Conservation (phyloP, 164 flowering plant species). For the Vitis rupestris region DNA sequence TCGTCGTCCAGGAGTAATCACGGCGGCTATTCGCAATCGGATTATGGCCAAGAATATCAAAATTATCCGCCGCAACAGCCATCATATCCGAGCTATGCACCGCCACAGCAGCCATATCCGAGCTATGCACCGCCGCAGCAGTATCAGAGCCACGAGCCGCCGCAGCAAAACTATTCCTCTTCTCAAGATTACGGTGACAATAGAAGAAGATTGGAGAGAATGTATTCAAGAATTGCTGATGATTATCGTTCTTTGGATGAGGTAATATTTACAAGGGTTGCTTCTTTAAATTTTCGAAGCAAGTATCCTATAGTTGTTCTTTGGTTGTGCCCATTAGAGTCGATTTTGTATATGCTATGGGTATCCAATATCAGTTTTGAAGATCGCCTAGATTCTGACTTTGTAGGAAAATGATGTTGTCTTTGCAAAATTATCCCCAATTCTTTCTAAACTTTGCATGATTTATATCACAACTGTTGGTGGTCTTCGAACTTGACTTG, state of each 20-base stretch:
- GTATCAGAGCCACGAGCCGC: conserved; percentile 12
- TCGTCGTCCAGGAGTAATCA: conserved; percentile 20
- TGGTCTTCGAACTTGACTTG: too few relatives aligned
- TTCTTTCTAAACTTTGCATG: too few relatives aligned
- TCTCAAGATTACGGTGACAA: conserved; percentile 9
- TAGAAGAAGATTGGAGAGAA: conserved; percentile 42
- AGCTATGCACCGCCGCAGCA: conserved; percentile 17
- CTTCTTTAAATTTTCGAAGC: too few relatives aligned
- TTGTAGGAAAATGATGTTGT: too few relatives aligned
- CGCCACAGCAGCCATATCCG: conserved; percentile 19
- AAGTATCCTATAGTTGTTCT: conserved; percentile 1
- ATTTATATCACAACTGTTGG: too few relatives aligned
- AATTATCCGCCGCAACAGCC: conserved; percentile 7
- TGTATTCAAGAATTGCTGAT: conserved; percentile 58
- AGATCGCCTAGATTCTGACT: too few relatives aligned
- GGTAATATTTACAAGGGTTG: conserved; percentile 25
- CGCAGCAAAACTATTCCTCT: conserved; percentile 19
- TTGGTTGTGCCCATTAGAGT: not conserved
- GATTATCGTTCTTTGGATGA: conserved; percentile 52
- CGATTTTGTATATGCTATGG: too few relatives aligned
- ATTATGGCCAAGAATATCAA: conserved; percentile 22
- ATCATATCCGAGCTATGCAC: conserved; percentile 12
- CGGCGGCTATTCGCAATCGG: conserved; percentile 17
- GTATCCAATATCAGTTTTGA: too few relatives aligned
- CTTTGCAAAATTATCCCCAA: too few relatives aligned